These are phyloP conservation scores for Capronia coronata DNA, from an alignment of 2,329 filamentous ascomycete species.

Conservation along the genomic window DNA sequence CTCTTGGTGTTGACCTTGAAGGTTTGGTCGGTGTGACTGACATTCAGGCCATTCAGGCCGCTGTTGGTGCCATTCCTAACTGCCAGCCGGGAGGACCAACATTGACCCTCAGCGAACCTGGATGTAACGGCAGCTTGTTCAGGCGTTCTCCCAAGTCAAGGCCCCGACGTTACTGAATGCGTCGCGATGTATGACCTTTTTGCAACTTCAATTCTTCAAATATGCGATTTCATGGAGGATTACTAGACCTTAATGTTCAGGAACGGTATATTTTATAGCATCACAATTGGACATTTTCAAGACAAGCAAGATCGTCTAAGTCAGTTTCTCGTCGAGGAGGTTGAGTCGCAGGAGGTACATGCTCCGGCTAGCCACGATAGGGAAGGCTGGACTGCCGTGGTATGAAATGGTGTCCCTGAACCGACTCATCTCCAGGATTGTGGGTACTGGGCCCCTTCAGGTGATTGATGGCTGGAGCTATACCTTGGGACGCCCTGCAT, in stretches of 20 bases:
- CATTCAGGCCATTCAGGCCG: slow-evolving; percentile 2
- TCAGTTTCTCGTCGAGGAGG: no score
- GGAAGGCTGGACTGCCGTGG: no score
- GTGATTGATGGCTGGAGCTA: no score
- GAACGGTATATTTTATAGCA: not conserved
- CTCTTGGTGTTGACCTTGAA: slow-evolving; percentile 1
- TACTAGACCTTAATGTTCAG: not conserved
- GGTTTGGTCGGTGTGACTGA: not conserved
- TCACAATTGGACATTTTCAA: not conserved
- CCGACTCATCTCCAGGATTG: no score
- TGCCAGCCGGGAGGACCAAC: slow-evolving; percentile 1
- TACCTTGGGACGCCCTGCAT: no score
- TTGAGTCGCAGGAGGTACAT: no score
- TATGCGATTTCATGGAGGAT: not conserved
- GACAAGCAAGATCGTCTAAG: no score
- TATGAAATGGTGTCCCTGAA: no score
- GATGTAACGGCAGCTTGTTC: slow-evolving; percentile 2
- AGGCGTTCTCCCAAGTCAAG: not conserved
- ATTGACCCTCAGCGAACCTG: slow-evolving; percentile 6
- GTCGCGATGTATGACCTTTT: not conserved
- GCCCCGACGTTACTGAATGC: not conserved
- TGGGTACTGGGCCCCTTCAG: no score
- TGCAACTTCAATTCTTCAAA: not conserved
- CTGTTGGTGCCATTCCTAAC: slow-evolving; percentile 2
- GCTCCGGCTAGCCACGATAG: no score